Conservation (phyloP, 176 grass and related monocot genomes). For the Cenchrus fungigraminus region DNA sequence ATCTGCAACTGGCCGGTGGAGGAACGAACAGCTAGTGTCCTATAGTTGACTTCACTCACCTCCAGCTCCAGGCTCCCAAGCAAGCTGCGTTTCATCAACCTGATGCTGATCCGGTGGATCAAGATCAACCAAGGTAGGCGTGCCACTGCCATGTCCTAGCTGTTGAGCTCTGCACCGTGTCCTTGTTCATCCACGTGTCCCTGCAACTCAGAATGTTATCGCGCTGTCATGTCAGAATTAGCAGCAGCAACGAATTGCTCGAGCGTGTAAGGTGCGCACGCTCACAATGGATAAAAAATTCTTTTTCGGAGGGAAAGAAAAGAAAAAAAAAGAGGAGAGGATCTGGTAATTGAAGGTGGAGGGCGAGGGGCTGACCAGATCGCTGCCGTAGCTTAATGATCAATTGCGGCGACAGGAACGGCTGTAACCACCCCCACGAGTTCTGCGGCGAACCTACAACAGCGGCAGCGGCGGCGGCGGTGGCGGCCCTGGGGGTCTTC, state of each 20-base stretch:
- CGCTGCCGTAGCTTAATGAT: too few species aligned
- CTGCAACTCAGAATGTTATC: not conserved
- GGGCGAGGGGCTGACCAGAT: not conserved
- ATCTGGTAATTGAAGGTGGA: not conserved
- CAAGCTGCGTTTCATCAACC: not conserved
- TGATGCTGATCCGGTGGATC: not conserved
- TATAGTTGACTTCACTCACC: not conserved
- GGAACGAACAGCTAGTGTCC: not conserved
- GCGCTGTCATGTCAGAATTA: not conserved
- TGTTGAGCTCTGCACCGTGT: too few species aligned
- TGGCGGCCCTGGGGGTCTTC: not conserved
- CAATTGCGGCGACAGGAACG: not conserved
- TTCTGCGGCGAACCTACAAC: not conserved
- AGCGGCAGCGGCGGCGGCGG: not conserved
- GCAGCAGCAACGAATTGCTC: slow-evolving; percentile 9
- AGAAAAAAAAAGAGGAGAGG: not conserved
- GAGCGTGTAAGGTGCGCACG: not conserved
- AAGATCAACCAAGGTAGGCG: too few species aligned
- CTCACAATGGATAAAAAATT: not conserved
- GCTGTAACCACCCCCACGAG: not conserved
- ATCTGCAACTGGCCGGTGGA: not conserved
- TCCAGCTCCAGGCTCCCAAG: not conserved
- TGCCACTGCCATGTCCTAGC: too few species aligned
- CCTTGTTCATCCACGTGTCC: not conserved
- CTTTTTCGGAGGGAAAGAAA: not conserved